Base-by-base conservation (phyloP, 345 rosid genomes). In the Melaleuca quinquenervia region DNA sequence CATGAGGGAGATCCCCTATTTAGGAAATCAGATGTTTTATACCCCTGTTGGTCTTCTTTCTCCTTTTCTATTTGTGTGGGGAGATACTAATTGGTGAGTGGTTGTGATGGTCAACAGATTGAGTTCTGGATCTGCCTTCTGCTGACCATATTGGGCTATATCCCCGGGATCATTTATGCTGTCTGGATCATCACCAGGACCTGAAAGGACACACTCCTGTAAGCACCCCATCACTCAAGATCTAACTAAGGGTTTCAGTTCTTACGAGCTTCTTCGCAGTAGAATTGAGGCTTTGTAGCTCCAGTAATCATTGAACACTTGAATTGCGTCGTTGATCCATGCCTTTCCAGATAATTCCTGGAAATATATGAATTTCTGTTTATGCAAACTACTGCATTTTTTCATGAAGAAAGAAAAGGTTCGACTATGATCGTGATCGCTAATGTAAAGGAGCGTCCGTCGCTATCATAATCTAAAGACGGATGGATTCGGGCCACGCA, bases 91-190 rank as follows among this genome's bases (percentile, higher is more conserved):
- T 56, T 26, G 27, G 18, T 52, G 22, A 51, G 14, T 52, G 7
- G 62, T 1, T 54, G 53, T 76, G 58, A 70, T 70, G 11, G 78
- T 70, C 48, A 12, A 36, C 89, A 96, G 98, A 91, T 56, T 52
- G 96, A 95, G 92, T 95, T 96, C 85, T 96, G 98, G 98, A 96
- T 96, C 91, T 96, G 98, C 90, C 89, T 96, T 90, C 12, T 94
- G 6, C 89, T 96, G 52, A 95, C 97, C 21, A 11, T 96, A 12
- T 76, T 95, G 1, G 97, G 99, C 1, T 96, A 92, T 85, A 32
- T 95, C 74, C 99, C 99, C 85, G 99, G 99, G 51, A 96, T 95
- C 86, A 88, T 95, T 5, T 96, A 95, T 55, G 98, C 98, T 6
- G 24, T 95, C 87, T 96, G 93, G 89, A 89, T 88, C 87, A 89